These are phyloP conservation scores for Termitomyces sp. DNA, from an alignment of 768 basidiomycete genomes.

Conservation along the genomic window DNA sequence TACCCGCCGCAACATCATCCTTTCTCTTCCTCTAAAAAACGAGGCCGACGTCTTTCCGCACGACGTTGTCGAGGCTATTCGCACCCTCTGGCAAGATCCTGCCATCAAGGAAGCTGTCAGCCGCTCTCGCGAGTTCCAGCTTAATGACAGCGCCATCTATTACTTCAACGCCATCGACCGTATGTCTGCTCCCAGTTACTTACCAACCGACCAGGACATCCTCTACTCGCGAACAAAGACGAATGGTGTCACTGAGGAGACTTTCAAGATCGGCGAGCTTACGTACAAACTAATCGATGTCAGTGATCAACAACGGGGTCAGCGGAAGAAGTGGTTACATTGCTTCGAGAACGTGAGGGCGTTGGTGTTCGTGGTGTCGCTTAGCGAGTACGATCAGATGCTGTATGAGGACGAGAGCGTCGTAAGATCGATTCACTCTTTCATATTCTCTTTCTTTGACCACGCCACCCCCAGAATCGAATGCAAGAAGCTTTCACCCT, in stretches of 20 bases:
- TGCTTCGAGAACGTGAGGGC: constrained; percentile 10
- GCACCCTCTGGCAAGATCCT: constrained; percentile 75
- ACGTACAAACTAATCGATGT: constrained; percentile 62
- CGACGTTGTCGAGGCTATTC: constrained; percentile 77
- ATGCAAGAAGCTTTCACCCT: constrained; percentile 97
- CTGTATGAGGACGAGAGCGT: constrained; percentile 58
- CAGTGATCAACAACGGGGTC: constrained; percentile 1
- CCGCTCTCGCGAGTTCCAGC: constrained; percentile 89
- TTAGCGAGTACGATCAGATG: constrained; percentile 7
- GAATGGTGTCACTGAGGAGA: constrained; percentile 96
- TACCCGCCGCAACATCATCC: constrained; percentile 60
- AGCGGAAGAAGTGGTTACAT: constrained; percentile 8
- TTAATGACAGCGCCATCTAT: constrained; percentile 95
- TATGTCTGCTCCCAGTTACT: constrained; percentile 72
- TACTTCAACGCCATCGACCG: constrained; percentile 92
- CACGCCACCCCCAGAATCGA: constrained; percentile 65
- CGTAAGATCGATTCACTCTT: constrained; percentile 46
- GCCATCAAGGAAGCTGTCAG: constrained; percentile 81
- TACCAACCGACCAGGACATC: constrained; percentile 96
- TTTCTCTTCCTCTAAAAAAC: constrained; percentile 73
- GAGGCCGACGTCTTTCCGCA: constrained; percentile 73
- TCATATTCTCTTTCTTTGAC: constrained; percentile 5
- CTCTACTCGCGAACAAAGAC: constrained; percentile 93
- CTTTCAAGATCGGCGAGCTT: constrained; percentile 91
- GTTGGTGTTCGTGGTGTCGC: constrained; percentile 20